Evolutionary conservation across 495 filamentous ascomycete species (phyloP), one percentile per base, ranked within the genome.

Genomic region (Penicillium bovifimosum): DNA sequence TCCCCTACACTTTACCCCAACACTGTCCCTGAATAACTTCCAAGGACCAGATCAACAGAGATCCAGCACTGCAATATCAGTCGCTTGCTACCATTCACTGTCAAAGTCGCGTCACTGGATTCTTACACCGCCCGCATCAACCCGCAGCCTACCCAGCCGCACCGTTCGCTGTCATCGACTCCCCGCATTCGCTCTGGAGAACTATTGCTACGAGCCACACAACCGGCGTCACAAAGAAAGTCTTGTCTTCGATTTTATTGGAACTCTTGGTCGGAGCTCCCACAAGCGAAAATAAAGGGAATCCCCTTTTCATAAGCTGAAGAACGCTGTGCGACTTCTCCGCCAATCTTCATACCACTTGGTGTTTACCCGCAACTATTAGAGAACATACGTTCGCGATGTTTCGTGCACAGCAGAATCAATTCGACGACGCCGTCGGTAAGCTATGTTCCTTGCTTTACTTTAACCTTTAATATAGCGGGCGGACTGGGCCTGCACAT

Each of bases 361-460:
- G 8, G 36, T 39, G 41, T 48, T 39, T 27, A 36, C 29, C 38
- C 28, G 42, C 28, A 40, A 33, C 49, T 36, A 17, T 38, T 53
- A 39, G 41, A 52, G 47, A 34, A 17, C 31, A 50, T 28, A 49
- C 32, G 53, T 11, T 50, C 38, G 59, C 46, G 29, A 91, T 91
- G 87, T 91, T 91, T 73, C 84, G 87, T 67, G 79, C 84, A 31
- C 87, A 89, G 69, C 80, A 83, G 64, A 91, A 90, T 70, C 78
- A 80, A 26, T 90, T 91, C 56, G 87, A 91, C 65, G 87, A 90
- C 61, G 86, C 85, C 59, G 82, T 91, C 72, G 85, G 87, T 89
- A 76, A 68, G 82, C 73, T 31, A 6, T 50, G 10, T 54, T 17
- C 18, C 7, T 27, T 9, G 10, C n/a, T 20, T n/a, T 54, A 14